Evolutionary conservation across 164 flowering plant species (phyloP).

Genomic region (Stephania japonica): DNA sequence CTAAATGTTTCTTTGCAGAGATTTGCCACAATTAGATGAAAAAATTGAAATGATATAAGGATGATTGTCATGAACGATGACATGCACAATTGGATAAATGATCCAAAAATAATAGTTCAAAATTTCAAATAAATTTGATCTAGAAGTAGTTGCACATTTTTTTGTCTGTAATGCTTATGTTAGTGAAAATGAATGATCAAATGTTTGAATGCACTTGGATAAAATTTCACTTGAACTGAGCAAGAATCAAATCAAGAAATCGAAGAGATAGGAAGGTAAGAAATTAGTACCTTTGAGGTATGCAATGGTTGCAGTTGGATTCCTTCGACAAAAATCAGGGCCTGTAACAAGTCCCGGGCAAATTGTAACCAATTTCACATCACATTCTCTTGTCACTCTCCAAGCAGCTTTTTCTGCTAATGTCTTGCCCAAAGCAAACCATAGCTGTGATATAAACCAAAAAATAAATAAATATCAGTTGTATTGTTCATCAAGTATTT

Average conservation of each 20-base stretch:
- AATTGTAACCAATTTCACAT: conserved; percentile 52
- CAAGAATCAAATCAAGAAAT: neutral
- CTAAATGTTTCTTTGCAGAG: too few relatives aligned
- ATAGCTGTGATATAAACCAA: conserved; percentile 33
- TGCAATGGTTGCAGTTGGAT: conserved; percentile 57
- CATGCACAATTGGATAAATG: too few relatives aligned
- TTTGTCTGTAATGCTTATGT: too few relatives aligned
- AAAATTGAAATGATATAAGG: too few relatives aligned
- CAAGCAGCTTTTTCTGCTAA: conserved; percentile 76
- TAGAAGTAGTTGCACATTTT: too few relatives aligned
- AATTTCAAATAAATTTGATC: too few relatives aligned
- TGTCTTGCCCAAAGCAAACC: conserved; percentile 77
- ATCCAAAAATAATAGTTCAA: too few relatives aligned
- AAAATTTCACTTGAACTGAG: neutral
- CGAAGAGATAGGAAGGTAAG: neutral
- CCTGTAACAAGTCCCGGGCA: conserved; percentile 71
- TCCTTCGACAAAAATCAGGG: conserved; percentile 38
- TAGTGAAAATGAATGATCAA: neutral
- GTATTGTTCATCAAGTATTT: too few relatives aligned
- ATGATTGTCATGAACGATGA: too few relatives aligned
- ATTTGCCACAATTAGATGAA: neutral
- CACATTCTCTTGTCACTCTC: conserved; percentile 43
- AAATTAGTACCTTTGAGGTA: conserved; percentile 57
- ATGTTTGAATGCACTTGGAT: neutral
- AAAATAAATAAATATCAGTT: too few relatives aligned